These are phyloP conservation scores for Dioszegia aurantiaca DNA, from an alignment of 768 basidiomycete species.

Conservation along the genomic window DNA sequence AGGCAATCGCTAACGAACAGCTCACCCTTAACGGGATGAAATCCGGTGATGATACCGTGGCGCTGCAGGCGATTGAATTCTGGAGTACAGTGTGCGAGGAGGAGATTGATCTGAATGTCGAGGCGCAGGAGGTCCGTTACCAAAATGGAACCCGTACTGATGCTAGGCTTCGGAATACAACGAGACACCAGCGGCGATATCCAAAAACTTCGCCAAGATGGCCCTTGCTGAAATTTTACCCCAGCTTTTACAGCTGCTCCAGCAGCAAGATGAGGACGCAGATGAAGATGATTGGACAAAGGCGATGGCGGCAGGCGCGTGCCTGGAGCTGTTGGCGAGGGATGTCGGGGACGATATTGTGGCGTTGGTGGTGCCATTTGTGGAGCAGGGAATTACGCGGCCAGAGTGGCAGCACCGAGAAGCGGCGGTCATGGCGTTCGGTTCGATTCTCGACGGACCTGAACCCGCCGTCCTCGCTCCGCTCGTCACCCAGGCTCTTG, in stretches of 20 bases:
- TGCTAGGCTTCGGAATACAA: slow-evolving; percentile 83
- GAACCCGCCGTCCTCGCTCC: slow-evolving; percentile 82
- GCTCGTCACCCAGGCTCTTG: slow-evolving; percentile 88
- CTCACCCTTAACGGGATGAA: slow-evolving; percentile 98
- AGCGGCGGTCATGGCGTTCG: slow-evolving; percentile 97
- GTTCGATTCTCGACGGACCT: slow-evolving; percentile 94
- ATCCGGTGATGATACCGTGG: slow-evolving; percentile 81
- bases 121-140: slow-evolving; percentile 75
- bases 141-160: not conserved
- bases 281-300: slow-evolving; percentile 99
- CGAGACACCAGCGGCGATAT: slow-evolving; percentile 68
- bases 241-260: slow-evolving; percentile 80
- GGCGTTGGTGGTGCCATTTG: slow-evolving; percentile 91
- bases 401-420: slow-evolving; percentile 93
- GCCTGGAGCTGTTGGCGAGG: slow-evolving; percentile 79
- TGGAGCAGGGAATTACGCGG: slow-evolving; percentile 89
- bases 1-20: slow-evolving; percentile 54
- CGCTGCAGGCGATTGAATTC: slow-evolving; percentile 95
- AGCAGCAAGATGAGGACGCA: slow-evolving; percentile 91
- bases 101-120: slow-evolving; percentile 85
- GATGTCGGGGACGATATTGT: slow-evolving; percentile 90
- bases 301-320: slow-evolving; percentile 93
- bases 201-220: slow-evolving; percentile 86
- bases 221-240: slow-evolving; percentile 93
- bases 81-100: slow-evolving; percentile 99